Conservation (phyloP, 352 stramenopile genomes). For the Achlya hypogyna region DNA sequence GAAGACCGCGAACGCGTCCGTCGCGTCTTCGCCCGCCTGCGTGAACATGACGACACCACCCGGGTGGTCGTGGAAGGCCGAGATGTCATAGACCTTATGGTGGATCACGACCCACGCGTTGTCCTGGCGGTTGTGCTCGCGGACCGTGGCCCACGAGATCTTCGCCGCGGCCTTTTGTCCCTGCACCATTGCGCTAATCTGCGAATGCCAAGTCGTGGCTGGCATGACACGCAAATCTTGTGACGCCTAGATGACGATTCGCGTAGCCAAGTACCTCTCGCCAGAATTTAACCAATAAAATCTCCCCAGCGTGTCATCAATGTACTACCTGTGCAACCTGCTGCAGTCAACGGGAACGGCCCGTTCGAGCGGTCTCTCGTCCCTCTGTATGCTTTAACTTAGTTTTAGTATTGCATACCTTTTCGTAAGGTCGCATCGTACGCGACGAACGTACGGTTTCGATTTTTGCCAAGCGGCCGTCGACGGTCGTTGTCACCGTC, state of each 20-base stretch:
- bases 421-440: background rate
- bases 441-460: background rate
- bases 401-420: background rate
- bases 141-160: slow-evolving; percentile 71
- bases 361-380: background rate
- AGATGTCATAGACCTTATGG: slow-evolving; percentile 88
- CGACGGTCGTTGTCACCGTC: background rate
- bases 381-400: background rate
- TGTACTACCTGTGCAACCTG: background rate
- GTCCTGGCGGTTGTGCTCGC: slow-evolving; percentile 59
- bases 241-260: background rate
- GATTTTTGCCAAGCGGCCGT: background rate
- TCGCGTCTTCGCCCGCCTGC: slow-evolving; percentile 96
- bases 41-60: slow-evolving; percentile 94
- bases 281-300: background rate
- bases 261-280: background rate
- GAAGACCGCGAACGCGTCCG: slow-evolving; percentile 97
- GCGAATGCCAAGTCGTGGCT: background rate
- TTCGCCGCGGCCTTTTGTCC: slow-evolving; percentile 22
- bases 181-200: slow-evolving; percentile 1
- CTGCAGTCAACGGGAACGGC: background rate
- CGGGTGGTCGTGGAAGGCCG: slow-evolving; percentile 75
- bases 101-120: slow-evolving; percentile 86
- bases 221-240: background rate
- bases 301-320: background rate